phyloP scores from a whole-genome alignment of 225 moss, liverwort and hornwort genomes.

The Physcomitrellopsis africana region DNA sequence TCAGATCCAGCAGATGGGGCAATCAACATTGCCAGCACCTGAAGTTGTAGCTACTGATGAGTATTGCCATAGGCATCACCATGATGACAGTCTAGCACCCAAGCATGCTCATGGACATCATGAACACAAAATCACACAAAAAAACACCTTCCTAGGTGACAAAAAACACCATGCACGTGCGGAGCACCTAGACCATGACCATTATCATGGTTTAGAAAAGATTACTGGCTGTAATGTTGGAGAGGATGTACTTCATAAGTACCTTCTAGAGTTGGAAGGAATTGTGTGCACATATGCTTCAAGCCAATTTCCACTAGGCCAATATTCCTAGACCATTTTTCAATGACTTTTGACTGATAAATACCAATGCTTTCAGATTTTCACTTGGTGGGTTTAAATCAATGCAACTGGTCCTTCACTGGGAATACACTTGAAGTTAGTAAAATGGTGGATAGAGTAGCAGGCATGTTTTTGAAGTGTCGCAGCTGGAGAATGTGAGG shows the following conservation, averaged over 20 bases:
- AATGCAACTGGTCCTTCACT: background rate
- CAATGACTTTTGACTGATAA: background rate
- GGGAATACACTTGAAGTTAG: background rate
- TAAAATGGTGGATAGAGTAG: background rate
- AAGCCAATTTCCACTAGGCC: conserved; percentile 55
- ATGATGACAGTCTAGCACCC: background rate
- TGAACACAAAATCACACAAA: background rate
- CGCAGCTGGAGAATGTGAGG: conserved; percentile 56
- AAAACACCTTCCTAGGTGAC: background rate
- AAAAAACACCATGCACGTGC: background rate
- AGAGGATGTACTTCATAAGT: conserved; percentile 23
- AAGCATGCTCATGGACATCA: conserved; percentile 18
- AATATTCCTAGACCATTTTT: background rate
- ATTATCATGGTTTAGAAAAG: background rate
- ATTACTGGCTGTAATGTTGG: background rate
- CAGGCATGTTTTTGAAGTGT: conserved; percentile 5
- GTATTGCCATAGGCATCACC: background rate
- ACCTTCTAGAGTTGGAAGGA: conserved; percentile 45
- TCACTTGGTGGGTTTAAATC: background rate
- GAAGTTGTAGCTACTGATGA: background rate
- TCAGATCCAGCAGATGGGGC: conserved; percentile 61
- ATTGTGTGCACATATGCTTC: conserved; percentile 54
- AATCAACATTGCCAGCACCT: background rate
- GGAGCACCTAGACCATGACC: no score
- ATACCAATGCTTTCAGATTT: background rate